Evolutionary conservation across 768 basidiomycete genomes (phyloP), one percentile per base, ranked within the genome.

Genomic region (Termitomyces sp.): DNA sequence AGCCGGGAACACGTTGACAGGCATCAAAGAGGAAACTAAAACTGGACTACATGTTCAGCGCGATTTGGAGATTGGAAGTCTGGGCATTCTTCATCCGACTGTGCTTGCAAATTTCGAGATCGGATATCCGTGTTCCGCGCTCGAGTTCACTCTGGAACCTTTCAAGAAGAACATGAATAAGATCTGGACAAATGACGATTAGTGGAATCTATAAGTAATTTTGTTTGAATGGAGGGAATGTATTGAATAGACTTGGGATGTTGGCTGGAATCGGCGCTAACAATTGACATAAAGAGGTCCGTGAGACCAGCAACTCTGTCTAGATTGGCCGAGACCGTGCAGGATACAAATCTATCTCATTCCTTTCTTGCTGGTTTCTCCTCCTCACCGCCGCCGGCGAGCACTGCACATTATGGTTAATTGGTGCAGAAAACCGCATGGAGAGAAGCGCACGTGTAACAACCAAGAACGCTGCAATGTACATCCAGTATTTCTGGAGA

Each of bases 131-230:
- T 98, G 96, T 76, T 98, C 96, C 38, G 89, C 89, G 7, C 77
- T 99, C 59, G 96, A 99, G 80, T 94, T 99, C 73, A 89, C 88
- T 36, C 80, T 98, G 49, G 96, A 98, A 74, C 92, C 92, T n/a
- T 94, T 99, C 82, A 87, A 91, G 78, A 91, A 88, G 74, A 79
- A 82, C 66, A 80, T 81, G 77, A 77, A 81, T 47, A 79, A 77
- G 68, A 74, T 83, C 61, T 85, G 83, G 83, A 84, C 81, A 52
- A 82, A 82, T 60, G 80, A 81, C 5, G 79, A 83, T 62, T 79
- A 73, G 70, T 67, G 61, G 60, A 45, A 25, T 25, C 25, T 25
- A 25, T 25, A 25, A 25, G 12, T 42, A 5, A 42, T n/a, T 45
- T 17, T 8, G 40, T 40, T 15, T 14, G 50, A 47, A 25, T 51